A percentile compares a stretch with the other conserved stretches of the same genome.
phyloP scores from a whole-genome alignment of 192 early-diverging fungal species.

The Radiomyces spectabilis region DNA sequence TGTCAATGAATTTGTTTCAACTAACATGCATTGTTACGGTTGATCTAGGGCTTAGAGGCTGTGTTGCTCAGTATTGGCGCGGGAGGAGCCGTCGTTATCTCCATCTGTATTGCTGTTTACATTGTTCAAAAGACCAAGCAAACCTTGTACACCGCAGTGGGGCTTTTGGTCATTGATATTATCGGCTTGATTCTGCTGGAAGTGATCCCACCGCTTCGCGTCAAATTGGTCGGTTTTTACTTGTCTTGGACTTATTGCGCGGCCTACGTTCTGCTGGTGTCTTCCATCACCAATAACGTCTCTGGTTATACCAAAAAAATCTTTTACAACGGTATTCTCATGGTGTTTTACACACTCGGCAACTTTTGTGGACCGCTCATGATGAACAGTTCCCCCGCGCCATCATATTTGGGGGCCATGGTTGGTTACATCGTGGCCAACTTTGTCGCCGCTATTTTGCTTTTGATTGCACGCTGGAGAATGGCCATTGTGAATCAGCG shows the following conservation, averaged over 20 bases:
- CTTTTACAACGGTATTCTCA: slow-evolving; percentile 4
- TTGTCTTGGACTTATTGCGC: slow-evolving; percentile 10
- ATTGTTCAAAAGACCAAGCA: slow-evolving; percentile 4
- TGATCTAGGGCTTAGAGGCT: slow-evolving; percentile 13
- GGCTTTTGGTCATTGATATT: slow-evolving; percentile 7
- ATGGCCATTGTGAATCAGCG: slow-evolving; percentile 12
- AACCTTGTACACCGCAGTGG: slow-evolving; percentile 10
- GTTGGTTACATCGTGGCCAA: slow-evolving; percentile 11
- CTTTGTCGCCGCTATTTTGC: slow-evolving; percentile 1
- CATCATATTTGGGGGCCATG: slow-evolving; percentile 10
- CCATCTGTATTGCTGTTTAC: slow-evolving; percentile 2
- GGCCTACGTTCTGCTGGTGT: slow-evolving; percentile 7
- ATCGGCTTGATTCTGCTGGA: slow-evolving; percentile 16
- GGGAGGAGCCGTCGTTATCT: slow-evolving; percentile 7
- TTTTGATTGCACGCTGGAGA: slow-evolving; percentile 1
- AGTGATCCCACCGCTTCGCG: background rate
- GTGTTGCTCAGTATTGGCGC: slow-evolving; percentile 7
- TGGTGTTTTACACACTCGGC: slow-evolving; percentile 16
- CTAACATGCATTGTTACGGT: background rate
- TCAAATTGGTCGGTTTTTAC: slow-evolving; percentile 16
- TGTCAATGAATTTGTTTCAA: background rate
- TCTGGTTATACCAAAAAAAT: slow-evolving; percentile 25
- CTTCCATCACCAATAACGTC: slow-evolving; percentile 12
- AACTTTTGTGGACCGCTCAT: slow-evolving; percentile 13
- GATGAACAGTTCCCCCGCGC: slow-evolving; percentile 3